Base-by-base conservation (phyloP, 2,329 filamentous ascomycete species). In the Kalmusia sp. region DNA sequence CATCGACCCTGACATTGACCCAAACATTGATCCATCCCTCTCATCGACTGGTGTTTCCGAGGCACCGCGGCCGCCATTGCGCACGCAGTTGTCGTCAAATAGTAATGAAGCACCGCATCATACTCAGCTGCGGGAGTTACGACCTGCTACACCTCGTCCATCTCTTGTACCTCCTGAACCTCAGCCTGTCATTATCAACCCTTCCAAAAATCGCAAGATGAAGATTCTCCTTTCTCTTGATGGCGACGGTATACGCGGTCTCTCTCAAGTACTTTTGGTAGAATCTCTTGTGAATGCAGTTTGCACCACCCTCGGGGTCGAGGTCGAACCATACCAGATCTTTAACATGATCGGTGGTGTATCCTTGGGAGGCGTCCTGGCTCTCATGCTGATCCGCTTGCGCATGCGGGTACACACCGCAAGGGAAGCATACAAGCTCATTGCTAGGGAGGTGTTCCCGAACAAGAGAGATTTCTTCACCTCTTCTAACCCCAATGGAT, bases 151-250 rank as follows among this genome's bases (percentile, higher is more conserved):
- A 6, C 19, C 30, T 6, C 40, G 15, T 14, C 52, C 45, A 5
- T 19, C 50, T 25, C 15, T 49, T 28, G 55, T 56, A 8, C 31
- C 53, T 9, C 40, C 55, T 6, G 24, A 38, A 11, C 40, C 52
- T 22, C 37, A n/a, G n/a, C n/a, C n/a, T n/a, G n/a, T n/a, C n/a
- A n/a, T n/a, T n/a, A n/a, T n/a, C 43, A 14, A 39, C n/a, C 15
- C 31, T 47, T 19, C n/a, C 15, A 51, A 52, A 19, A 62, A 52
- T 22, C 57, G 68, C 45, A 64, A 71, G 44, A 68, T 63, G 3
- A 72, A 72, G 25, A 62, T 72, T 15, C 49, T 72, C 6, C 67
- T 72, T 14, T 70, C 65, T 9, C 61, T 72, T 7, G 69, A 72
- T 37, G 69, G 69, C 1, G 67, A 71, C 43, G 69, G 69, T 5